Conservation (phyloP, 176 grass and related monocot species). For the Saccharum spontaneum region DNA sequence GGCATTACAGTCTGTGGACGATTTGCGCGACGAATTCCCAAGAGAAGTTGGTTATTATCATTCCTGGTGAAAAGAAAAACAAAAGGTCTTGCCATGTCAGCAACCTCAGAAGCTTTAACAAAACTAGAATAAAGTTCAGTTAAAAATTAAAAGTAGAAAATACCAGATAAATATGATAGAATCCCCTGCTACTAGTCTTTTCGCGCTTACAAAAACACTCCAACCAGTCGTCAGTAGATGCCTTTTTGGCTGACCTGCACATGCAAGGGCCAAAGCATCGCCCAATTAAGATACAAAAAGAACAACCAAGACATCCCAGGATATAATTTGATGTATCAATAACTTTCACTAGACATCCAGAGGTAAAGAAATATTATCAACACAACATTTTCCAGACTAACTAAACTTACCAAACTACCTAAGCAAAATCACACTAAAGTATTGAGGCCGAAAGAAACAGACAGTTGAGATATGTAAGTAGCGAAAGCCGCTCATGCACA, state of each 20-base stretch:
- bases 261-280: constrained; percentile 15
- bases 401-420: not conserved
- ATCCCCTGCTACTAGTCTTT: constrained; percentile 84
- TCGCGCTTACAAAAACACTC: constrained; percentile 96
- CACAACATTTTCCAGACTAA: not conserved
- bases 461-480: not conserved
- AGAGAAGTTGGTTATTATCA: constrained; percentile 85
- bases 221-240: constrained; percentile 95
- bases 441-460: not conserved
- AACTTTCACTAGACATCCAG: constrained; percentile 6
- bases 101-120: not conserved
- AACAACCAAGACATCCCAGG: not conserved
- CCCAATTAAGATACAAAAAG: not conserved
- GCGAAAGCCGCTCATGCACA: not conserved
- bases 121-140: not conserved
- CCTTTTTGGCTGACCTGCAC: constrained; percentile 94
- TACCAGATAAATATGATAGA: constrained; percentile 99
- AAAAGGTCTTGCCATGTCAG: constrained; percentile 1
- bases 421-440: not conserved
- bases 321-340: constrained; percentile 10
- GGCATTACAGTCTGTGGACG: constrained; percentile 88
- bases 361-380: constrained; percentile 3
- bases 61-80: constrained; percentile 55
- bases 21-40: constrained; percentile 89
- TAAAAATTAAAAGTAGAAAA: not conserved